Evolutionary conservation across 179 eudicot genomes (phyloP).

Genomic region (Camellia oleifera): DNA sequence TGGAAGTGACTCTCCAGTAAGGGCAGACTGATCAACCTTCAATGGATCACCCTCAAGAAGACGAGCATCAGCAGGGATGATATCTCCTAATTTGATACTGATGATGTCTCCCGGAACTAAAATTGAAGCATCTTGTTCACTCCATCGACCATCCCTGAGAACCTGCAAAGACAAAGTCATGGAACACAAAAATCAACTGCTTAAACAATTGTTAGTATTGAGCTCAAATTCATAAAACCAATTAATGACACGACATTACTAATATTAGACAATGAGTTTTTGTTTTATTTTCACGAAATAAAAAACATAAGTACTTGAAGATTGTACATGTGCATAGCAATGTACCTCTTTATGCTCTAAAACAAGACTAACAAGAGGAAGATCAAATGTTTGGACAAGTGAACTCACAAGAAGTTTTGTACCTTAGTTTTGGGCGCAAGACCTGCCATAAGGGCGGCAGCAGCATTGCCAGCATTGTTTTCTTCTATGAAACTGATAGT

Average conservation of each 20-base stretch:
- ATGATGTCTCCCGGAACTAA: slow-evolving; percentile 86
- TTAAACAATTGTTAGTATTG: background rate
- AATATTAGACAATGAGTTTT: background rate
- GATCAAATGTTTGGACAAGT: background rate
- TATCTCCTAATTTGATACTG: slow-evolving; percentile 83
- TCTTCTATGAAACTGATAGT: slow-evolving; percentile 92
- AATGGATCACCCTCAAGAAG: slow-evolving; percentile 90
- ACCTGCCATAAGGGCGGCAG: slow-evolving; percentile 93
- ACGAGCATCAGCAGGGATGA: slow-evolving; percentile 91
- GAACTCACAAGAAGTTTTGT: background rate
- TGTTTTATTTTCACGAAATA: background rate
- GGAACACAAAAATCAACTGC: background rate
- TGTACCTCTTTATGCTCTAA: background rate
- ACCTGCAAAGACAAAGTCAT: slow-evolving; percentile 36
- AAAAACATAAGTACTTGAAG: background rate
- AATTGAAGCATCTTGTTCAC: slow-evolving; percentile 78
- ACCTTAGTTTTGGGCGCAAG: slow-evolving; percentile 91
- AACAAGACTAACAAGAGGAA: too few species aligned
- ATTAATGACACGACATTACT: background rate
- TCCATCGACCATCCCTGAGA: slow-evolving; percentile 82
- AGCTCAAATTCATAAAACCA: background rate
- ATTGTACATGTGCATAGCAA: background rate
- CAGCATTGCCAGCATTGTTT: slow-evolving; percentile 92
- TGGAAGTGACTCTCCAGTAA: slow-evolving; percentile 89
- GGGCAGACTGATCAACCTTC: slow-evolving; percentile 86